Base-by-base conservation (phyloP, 257 asterid genomes). In the Hygrophila difformis region DNA sequence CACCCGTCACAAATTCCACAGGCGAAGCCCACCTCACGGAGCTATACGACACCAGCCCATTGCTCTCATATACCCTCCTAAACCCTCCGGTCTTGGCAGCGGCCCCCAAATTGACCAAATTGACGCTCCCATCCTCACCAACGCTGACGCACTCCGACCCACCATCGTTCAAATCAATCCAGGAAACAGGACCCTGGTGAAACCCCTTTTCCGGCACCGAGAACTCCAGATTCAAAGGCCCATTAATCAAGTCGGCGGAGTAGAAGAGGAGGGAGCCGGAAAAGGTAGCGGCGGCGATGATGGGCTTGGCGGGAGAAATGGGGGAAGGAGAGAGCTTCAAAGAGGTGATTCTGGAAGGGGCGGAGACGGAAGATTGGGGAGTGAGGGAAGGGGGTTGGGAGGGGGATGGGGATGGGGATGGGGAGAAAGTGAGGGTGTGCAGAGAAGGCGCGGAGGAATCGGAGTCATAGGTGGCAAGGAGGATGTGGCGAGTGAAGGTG, bases 1-100 rank as follows among this genome's bases (percentile, higher is more conserved):
- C 82, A 29, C 96, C 96, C 5, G 93, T 84, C 44, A 79, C 89
- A 56, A 88, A 88, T 65, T 88, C 97, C 49, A 54, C 64, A 0
- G 93, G 93, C 0, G 94, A 81, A 1, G 94, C 97, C 97, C 95
- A 88, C 63, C 76, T 84, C 31, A 75, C 93, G 2, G 97, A 57
- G 2, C 63, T 72, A 53, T 84, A 88, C 10, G 86, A 67, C 46
- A 81, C 84, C 79, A 84, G 59, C 1, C 95, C 96, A 57, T 65
- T 65, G 26, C 89, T 71, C 53, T 84, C 85, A 59, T 62, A 88
- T 36, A 77, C 73, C 67, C 65, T 78, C 71, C 62, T 71, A 56
- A 54, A 65, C 34, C 69, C 73, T 43, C 71, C 64, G n/a, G n/a
- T n/a, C n/a, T n/a, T n/a, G n/a, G n/a, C n/a, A 29, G 41, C 37